Evolutionary conservation across 1,284 basidiomycete species (phyloP).

Genomic region (Ustanciosporium gigantosporum): DNA sequence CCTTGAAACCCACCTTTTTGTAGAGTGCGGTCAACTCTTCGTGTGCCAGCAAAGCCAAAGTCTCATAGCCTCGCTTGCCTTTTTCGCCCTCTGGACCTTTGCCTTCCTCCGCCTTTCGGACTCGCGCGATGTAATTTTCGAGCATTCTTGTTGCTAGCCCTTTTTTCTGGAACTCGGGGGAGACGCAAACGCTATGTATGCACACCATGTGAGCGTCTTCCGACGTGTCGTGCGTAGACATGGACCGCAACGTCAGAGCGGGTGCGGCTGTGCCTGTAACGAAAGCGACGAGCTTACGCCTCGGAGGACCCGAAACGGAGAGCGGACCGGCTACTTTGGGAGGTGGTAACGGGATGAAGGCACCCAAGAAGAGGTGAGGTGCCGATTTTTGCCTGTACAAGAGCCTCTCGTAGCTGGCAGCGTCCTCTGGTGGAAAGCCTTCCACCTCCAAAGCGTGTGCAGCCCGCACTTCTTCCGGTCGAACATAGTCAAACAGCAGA

Average conservation of each 20-base stretch:
- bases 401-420: conserved; percentile 43
- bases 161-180: conserved; percentile 35
- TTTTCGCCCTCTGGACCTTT: conserved; percentile 29
- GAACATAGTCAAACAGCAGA: conserved; percentile 47
- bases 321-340: conserved; percentile 56
- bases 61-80: conserved; percentile 51
- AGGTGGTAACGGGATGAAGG: conserved; percentile 44
- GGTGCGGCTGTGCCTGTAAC: conserved; percentile 52
- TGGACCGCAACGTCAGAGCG: conserved; percentile 46
- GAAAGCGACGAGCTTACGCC: conserved; percentile 50
- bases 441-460: conserved; percentile 44
- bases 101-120: conserved; percentile 37
- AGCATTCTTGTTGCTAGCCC: conserved; percentile 48
- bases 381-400: conserved; percentile 47
- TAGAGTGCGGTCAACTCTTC: conserved; percentile 50
- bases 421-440: conserved; percentile 47
- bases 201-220: conserved; percentile 54
- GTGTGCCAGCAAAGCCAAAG: conserved; percentile 50
- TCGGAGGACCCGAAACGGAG: conserved; percentile 21
- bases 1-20: conserved; percentile 47
- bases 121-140: conserved; percentile 40
- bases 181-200: conserved; percentile 54
- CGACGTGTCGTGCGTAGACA: conserved; percentile 47
- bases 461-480: conserved; percentile 43
- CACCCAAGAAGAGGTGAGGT: conserved; percentile 55